Base-by-base conservation (phyloP, 768 basidiomycete genomes). In the Agaricus bisporus region DNA sequence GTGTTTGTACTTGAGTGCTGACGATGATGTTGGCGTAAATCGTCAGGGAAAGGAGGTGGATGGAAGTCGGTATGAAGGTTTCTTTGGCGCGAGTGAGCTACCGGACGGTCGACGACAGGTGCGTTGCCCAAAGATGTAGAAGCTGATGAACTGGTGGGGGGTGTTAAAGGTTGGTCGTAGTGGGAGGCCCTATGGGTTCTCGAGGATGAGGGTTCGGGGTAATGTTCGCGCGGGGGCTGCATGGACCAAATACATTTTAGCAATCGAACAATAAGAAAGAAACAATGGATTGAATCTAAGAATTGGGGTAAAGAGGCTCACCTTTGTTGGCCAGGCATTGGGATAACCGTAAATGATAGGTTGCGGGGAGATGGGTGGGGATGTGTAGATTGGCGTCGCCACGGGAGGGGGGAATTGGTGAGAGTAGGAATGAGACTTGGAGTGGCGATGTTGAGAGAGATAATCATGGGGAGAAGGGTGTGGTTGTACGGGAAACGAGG, bases 351-450 rank as follows among this genome's bases (percentile, higher is more conserved):
- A 45, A 55, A 52, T 64, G 60, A 35, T 58, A 49, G 35, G 66
- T 59, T 38, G 66, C 61, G 28, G 64, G 55, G 29, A 64, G 62
- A 11, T 61, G 10, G 54, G 45, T 18, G 62, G 59, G 11, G 64
- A 54, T 41, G 53, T 48, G 20, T 54, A 54, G 6, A 54, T 43
- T n/a, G 53, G 53, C 14, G 53, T 54, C 17, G 47, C 38, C 52
- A 54, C 20, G 4, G 46, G 53, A 32, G 53, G 53, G 14, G 53
- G 53, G 53, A n/a, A n/a, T n/a, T n/a, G n/a, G n/a, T 48, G 28
- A 35, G 53, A 20, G 25, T 54, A 41, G 15, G 53, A 54, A 15
- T 54, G 46, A 22, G 53, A 54, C 41, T 41, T 20, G 28, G 53
- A 48, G n/a, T 46, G 53, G 20, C 32, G 53, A 15, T 38, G 32